Percentiles rank a stretch among this genome's conserved stretches.
Conservation (phyloP, 129 eudicot genomes). For the Kitagawia praeruptora region DNA sequence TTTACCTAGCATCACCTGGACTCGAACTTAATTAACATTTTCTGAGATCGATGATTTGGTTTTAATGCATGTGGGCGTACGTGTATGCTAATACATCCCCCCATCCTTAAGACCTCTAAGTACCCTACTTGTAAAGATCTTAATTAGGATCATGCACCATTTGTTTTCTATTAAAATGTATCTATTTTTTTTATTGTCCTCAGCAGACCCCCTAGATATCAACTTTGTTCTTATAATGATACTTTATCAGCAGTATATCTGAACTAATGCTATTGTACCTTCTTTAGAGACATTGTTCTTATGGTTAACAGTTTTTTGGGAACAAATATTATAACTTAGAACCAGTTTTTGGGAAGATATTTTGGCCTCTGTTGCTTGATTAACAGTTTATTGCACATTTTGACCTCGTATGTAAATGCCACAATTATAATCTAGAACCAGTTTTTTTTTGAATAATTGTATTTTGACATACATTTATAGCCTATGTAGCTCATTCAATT, state of each 20-base stretch:
- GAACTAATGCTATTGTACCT: too few species aligned
- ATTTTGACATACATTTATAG: not conserved
- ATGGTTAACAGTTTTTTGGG: too few species aligned
- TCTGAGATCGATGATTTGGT: not conserved
- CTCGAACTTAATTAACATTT: not conserved
- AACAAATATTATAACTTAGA: too few species aligned
- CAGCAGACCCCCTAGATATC: not conserved
- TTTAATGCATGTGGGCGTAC: not conserved
- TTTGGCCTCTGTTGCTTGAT: too few species aligned
- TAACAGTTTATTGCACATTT: too few species aligned
- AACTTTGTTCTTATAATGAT: too few species aligned
- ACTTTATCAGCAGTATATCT: too few species aligned
- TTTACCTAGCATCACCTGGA: not conserved
- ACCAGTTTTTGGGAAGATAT: too few species aligned
- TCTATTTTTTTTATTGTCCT: not conserved
- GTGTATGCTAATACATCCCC: constrained; percentile 12
- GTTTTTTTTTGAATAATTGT: not conserved
- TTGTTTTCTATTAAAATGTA: not conserved
- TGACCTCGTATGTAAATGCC: too few species aligned
- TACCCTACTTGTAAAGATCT: constrained; percentile 6
- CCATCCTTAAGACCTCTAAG: not conserved
- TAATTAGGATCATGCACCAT: not conserved
- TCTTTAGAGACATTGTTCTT: too few species aligned
- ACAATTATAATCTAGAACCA: too few species aligned
- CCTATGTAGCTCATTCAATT: not conserved